A percentile compares a stretch with the other conserved stretches of the same genome.
Evolutionary conservation across 1,284 basidiomycete genomes (phyloP).

Genomic region (Irpex sp.): DNA sequence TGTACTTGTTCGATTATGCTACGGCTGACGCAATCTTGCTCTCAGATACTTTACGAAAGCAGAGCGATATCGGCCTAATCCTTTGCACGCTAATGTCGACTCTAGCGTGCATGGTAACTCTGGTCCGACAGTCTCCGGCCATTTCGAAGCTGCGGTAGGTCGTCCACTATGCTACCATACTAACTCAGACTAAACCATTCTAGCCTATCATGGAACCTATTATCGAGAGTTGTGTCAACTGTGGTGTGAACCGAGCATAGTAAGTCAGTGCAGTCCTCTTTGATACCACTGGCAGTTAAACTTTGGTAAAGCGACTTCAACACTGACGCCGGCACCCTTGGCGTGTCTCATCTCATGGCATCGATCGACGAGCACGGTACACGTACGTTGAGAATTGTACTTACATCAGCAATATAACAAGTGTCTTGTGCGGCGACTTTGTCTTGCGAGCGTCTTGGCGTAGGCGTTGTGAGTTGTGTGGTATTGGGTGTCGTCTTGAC

Average conservation of each 20-base stretch:
- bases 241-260: neutral
- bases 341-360: neutral
- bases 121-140: neutral
- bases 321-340: neutral
- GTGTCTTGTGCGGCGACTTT: no score
- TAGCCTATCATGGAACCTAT: neutral
- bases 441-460: no score
- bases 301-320: neutral
- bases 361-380: neutral
- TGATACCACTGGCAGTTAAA: neutral
- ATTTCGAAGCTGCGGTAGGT: neutral
- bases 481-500: no score
- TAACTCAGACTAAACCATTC: no score
- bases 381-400: neutral
- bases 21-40: neutral
- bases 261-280: neutral
- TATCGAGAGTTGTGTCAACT: neutral
- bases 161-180: accelerated
- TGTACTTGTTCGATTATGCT: neutral
- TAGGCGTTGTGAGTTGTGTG: no score
- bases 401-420: no score
- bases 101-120: neutral
- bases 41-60: neutral
- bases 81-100: neutral
- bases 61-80: neutral